Conservation (phyloP, 2,329 filamentous ascomycete genomes). For the Claviceps purpurea region DNA sequence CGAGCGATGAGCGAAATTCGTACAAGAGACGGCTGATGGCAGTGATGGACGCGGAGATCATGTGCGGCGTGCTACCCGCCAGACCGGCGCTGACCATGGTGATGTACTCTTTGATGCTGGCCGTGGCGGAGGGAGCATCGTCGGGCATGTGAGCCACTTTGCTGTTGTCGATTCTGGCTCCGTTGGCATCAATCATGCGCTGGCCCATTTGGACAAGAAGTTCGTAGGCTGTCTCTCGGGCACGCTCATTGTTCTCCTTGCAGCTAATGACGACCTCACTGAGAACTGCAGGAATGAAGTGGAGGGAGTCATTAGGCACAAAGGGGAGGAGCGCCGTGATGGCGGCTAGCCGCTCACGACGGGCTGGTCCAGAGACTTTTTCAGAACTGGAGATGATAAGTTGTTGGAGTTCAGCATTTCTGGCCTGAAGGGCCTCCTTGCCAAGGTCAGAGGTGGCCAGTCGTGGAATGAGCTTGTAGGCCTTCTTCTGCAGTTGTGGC, state of each 20-base stretch:
- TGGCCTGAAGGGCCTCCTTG: conserved; percentile 58
- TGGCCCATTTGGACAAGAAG: conserved; percentile 80
- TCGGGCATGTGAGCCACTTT: conserved; percentile 78
- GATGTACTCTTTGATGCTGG: conserved; percentile 87
- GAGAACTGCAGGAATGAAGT: conserved; percentile 85
- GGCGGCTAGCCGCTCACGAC: conserved; percentile 73
- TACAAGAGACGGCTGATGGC: conserved; percentile 87
- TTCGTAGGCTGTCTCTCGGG: conserved; percentile 78
- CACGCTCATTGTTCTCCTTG: conserved; percentile 96
- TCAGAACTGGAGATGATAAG: conserved; percentile 68
- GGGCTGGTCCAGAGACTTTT: conserved; percentile 74
- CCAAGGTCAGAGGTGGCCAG: conserved; percentile 72
- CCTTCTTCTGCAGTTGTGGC: conserved; percentile 94
- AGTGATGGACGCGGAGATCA: conserved; percentile 95
- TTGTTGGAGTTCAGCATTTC: conserved; percentile 67
- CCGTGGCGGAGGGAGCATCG: conserved; percentile 62
- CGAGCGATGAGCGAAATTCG: conserved; percentile 66
- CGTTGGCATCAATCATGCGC: conserved; percentile 53
- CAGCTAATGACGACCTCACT: conserved; percentile 92
- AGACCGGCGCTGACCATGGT: conserved; percentile 97
- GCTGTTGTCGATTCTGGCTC: conserved; percentile 67
- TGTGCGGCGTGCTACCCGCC: conserved; percentile 83
- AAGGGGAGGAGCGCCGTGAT: conserved; percentile 69
- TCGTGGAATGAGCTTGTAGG: conserved; percentile 92
- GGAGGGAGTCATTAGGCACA: conserved; percentile 63